A percentile compares a stretch with the other conserved stretches of the same genome.
Evolutionary conservation across 2,329 filamentous ascomycete genomes (phyloP).

Genomic region (Rhytidhysteron rufulum): DNA sequence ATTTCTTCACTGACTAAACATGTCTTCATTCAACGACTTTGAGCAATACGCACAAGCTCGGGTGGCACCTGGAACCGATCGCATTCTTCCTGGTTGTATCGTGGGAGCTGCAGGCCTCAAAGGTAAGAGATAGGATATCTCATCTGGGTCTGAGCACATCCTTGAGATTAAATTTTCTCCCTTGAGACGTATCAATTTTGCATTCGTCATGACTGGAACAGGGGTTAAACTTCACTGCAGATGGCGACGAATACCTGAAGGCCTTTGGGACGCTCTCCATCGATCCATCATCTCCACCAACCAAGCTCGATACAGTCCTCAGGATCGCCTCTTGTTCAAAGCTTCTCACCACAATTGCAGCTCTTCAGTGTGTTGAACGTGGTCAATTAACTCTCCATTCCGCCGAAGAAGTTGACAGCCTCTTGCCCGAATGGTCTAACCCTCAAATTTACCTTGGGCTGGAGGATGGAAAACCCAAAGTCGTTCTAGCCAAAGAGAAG

Average conservation of each 20-base stretch:
- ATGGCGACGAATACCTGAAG: conserved; percentile 34
- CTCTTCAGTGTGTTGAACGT: conserved; percentile 25
- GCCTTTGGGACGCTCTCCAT: conserved; percentile 33
- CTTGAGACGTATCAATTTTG: too few species aligned
- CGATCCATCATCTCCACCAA: conserved; percentile 38
- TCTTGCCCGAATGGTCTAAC: conserved; percentile 15
- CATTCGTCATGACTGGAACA: too few species aligned
- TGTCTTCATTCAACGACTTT: too few species aligned
- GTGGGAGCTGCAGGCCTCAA: too few species aligned
- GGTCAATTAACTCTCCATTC: conserved; percentile 22
- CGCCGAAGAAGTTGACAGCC: conserved; percentile 20
- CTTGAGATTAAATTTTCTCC: too few species aligned
- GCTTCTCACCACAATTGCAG: conserved; percentile 24
- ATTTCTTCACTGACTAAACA: too few species aligned
- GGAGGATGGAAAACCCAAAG: neutral
- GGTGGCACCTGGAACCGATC: too few species aligned
- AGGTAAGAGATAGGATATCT: too few species aligned
- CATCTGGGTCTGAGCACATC: too few species aligned
- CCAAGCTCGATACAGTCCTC: conserved; percentile 53
- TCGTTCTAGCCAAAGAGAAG: conserved; percentile 8
- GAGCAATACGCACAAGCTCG: too few species aligned
- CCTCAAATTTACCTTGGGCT: conserved; percentile 15
- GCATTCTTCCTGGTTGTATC: too few species aligned
- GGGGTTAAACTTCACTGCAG: conserved; percentile 33
- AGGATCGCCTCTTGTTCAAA: conserved; percentile 37